Evolutionary conservation across 2,329 filamentous ascomycete genomes (phyloP).

Genomic region (Beauveria rudraprayagi): DNA sequence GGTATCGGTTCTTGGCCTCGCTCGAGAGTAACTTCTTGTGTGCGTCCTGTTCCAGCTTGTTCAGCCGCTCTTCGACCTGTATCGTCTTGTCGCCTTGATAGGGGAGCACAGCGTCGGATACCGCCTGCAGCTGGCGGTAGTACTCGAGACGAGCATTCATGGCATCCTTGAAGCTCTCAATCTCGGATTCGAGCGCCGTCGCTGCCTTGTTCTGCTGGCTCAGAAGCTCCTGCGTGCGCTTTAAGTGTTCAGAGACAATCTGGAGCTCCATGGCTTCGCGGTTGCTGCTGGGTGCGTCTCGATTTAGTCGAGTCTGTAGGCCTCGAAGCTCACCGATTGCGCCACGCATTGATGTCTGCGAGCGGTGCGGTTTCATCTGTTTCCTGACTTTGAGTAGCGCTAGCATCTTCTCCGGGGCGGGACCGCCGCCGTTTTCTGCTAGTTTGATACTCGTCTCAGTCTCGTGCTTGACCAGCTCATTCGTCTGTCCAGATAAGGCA

Average conservation of each 20-base stretch:
- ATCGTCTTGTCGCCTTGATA: constrained; percentile 59
- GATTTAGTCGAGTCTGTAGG: constrained; percentile 48
- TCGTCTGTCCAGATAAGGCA: constrained; percentile 68
- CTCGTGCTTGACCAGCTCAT: constrained; percentile 67
- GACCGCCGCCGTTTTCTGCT: constrained; percentile 57
- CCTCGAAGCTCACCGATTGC: constrained; percentile 62
- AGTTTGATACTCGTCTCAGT: constrained; percentile 51
- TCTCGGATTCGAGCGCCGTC: constrained; percentile 54
- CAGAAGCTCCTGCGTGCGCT: constrained; percentile 47
- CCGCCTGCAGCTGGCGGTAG: constrained; percentile 79
- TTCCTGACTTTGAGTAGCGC: constrained; percentile 42
- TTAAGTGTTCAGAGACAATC: constrained; percentile 57
- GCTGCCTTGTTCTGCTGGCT: constrained; percentile 43
- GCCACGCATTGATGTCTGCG: constrained; percentile 59
- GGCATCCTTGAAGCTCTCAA: constrained; percentile 64
- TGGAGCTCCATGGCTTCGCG: constrained; percentile 59
- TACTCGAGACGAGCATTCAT: constrained; percentile 87
- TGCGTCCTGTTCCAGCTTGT: constrained; percentile 31
- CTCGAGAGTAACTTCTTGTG: constrained; percentile 51
- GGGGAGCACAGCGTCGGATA: constrained; percentile 80
- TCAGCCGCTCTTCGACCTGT: constrained; percentile 28
- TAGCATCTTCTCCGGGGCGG: constrained; percentile 57
- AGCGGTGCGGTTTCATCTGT: constrained; percentile 37
- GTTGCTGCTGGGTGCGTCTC: constrained; percentile 18
- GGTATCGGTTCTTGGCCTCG: constrained; percentile 69